Conservation (phyloP, 331 rosid genomes). For the Acacia concinna region DNA sequence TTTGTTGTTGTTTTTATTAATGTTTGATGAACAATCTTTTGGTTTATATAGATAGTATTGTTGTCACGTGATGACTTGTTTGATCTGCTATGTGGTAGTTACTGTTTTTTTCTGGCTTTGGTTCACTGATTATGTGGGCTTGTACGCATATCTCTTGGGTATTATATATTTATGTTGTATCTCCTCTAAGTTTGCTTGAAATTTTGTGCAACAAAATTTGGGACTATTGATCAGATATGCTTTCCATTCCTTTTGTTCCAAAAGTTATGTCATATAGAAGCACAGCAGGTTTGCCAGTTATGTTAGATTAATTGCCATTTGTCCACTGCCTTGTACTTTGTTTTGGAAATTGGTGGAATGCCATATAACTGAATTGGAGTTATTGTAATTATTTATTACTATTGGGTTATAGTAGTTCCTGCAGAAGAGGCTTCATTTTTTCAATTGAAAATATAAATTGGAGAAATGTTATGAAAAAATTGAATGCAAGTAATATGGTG, state of each 20-base stretch:
- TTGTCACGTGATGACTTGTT: not conserved
- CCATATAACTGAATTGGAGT: not conserved
- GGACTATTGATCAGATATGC: not conserved
- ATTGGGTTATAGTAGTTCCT: not conserved
- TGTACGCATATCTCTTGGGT: not conserved
- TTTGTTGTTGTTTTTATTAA: not conserved
- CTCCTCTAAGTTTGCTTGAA: not conserved
- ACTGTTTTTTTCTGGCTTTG: not conserved
- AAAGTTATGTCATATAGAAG: not conserved
- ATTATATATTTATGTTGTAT: not conserved
- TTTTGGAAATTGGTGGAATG: not conserved
- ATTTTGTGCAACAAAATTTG: not conserved
- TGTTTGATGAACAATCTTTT: not conserved
- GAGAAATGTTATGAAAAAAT: not conserved
- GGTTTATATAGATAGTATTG: not conserved
- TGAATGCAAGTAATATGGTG: not conserved
- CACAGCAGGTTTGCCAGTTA: not conserved
- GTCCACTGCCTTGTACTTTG: not conserved
- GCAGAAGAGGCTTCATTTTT: not conserved
- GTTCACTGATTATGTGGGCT: not conserved
- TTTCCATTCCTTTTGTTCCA: not conserved
- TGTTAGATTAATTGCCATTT: not conserved
- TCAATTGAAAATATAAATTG: not conserved
- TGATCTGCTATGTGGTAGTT: not conserved
- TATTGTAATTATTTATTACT: not conserved